Percentiles rank a stretch among this genome's conserved stretches.
Evolutionary conservation across 2,329 filamentous ascomycete species (phyloP).

Genomic region (Nemania sp.): DNA sequence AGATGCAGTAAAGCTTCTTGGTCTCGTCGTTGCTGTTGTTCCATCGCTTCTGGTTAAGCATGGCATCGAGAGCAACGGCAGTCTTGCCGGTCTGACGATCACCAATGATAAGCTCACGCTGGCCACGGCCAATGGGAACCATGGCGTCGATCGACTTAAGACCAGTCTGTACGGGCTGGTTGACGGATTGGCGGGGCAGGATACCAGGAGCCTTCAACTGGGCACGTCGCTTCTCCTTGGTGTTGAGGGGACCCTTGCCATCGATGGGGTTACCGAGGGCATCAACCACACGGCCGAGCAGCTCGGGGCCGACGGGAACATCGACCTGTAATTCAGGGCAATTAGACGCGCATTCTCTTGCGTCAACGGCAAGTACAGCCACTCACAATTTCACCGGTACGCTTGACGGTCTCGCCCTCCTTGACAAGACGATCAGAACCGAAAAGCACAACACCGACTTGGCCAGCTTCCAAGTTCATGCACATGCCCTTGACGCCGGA

Average conservation of each 20-base stretch:
- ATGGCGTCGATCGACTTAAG: conserved; percentile 99
- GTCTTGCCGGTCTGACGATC: conserved; percentile 99
- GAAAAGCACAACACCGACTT: conserved; percentile 99
- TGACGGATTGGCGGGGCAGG: conserved; percentile 94
- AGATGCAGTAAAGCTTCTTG: conserved; percentile 99
- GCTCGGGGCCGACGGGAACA: conserved; percentile 87
- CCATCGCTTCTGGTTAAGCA: conserved; percentile 99
- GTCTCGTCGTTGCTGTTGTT: conserved; percentile 84
- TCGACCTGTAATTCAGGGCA: conserved; percentile 70
- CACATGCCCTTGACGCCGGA: conserved; percentile 99
- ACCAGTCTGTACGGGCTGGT: conserved; percentile 98
- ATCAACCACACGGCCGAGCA: conserved; percentile 98
- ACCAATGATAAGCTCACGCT: conserved; percentile 99
- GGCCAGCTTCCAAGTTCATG: conserved; percentile 99
- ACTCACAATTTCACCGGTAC: conserved; percentile 98
- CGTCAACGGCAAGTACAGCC: neutral
- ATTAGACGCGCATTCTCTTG: neutral
- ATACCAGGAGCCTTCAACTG: conserved; percentile 99
- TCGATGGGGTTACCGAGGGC: conserved; percentile 99
- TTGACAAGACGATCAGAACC: conserved; percentile 99
- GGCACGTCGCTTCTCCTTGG: conserved; percentile 89
- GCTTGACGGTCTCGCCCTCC: conserved; percentile 99
- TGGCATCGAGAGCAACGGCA: conserved; percentile 95
- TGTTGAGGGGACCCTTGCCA: conserved; percentile 96
- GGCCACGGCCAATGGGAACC: conserved; percentile 99